Evolutionary conservation across 108 stramenopile genomes (phyloP), one percentile per base, ranked within the genome.

Genomic region (Parmales sp.): DNA sequence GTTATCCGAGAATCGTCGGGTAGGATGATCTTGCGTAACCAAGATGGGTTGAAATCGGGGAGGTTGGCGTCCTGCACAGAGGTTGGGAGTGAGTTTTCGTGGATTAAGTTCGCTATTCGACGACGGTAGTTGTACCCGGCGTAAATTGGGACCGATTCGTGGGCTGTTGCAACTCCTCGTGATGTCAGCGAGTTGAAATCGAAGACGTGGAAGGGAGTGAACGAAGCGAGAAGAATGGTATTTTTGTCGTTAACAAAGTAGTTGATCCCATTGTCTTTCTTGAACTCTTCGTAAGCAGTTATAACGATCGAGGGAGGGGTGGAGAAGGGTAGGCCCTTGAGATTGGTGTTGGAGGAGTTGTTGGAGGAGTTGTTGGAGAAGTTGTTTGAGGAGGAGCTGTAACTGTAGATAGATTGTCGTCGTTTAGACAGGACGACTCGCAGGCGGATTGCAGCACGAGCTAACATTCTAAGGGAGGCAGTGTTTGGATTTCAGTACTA

Each of bases 151-250:
- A 60, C 5, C 7, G n/a, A 11, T 16, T 60, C 31, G 54, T 60
- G 54, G 54, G 29, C 29, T 3, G 26, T 60, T 26, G 20, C 16
- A 34, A 6, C 18, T 11, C 36, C 18, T 7, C 9, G 2, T 13
- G 25, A 28, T 28, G 29, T 20, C 13, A 34, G 13, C 31, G 0
- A 34, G 54, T 60, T 48, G 46, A 48, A 48, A 23, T 48, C 46
- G 54, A 60, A 60, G 54, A 60, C 31, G 54, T 60, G 36, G 54
- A 34, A 60, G 54, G 54, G 54, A 11, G 36, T 28, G 31, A 34
- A 60, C 8, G 26, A 13, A 4, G 54, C n/a, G n/a, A n/a, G n/a
- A n/a, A n/a, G n/a, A n/a, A 34, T 60, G 4, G 36, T 20, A 34
- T 60, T 60, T 2, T 3, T 60, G 3, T 6, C 6, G 26, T 28